Evolutionary conservation across 148 eudicot genomes (phyloP), one percentile per base, ranked within the genome.

Genomic region (Chenopodium formosanum): DNA sequence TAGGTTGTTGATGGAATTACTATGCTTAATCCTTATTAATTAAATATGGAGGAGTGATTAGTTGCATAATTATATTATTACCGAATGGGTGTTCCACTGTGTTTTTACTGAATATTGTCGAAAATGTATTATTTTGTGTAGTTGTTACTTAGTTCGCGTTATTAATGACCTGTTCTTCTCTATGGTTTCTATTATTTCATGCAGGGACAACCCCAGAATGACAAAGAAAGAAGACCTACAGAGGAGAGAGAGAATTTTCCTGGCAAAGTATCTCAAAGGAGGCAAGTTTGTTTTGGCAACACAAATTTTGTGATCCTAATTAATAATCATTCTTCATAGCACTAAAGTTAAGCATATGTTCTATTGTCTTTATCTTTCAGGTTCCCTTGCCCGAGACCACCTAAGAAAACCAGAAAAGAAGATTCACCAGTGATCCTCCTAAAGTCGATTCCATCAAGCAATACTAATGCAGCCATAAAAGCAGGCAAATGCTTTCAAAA

Each of bases 361-460:
- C 19, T 40, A 4, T 31, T 16, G 25, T 22, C 48, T 79, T 32
- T 72, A 69, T 82, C 14, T 11, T 84, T 70, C 81, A 87, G 92
- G 86, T 85, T 83, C 20, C 88, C 84, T 75, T 82, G 87, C 79
- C 85, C 87, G 8, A 79, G 80, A 82, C 85, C 85, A 22, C 87
- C 87, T 37, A 86, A 86, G 75, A 84, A 84, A 70, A 44, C 67
- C 27, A 82, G 82, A 62, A 88, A 81, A 46, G 87, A 82, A 64
- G 76, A 81, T 81, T 81, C 92, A 16, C 86, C 89, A 8, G 87
- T 89, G 79, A 72, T 88, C 37, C 93, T 89, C 14, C 82, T 87
- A 32, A 88, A 87, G 80, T 78, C 85, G 48, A 78, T 86, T 50
- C 90, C 90, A 40, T 62, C 83, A 3, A 77, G 70, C 74, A 83